phyloP scores from a whole-genome alignment of 2,329 filamentous ascomycete genomes.

The Aspergillus novofumigatus region DNA sequence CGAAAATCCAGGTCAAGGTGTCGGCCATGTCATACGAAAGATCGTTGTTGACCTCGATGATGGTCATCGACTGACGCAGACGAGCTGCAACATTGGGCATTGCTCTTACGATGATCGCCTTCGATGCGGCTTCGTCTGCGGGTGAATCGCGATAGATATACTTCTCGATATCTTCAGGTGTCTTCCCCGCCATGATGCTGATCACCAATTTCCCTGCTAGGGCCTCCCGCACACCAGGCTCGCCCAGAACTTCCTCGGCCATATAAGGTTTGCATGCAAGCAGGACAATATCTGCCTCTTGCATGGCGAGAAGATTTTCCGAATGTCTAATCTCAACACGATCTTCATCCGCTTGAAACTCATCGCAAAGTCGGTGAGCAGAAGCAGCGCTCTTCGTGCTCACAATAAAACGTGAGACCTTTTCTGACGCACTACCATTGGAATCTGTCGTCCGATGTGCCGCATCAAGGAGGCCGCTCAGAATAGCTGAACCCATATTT shows the following conservation, averaged over 20 bases:
- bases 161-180: constrained; percentile 29
- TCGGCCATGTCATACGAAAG: constrained; percentile 37
- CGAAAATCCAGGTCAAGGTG: constrained; percentile 47
- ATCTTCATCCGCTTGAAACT: constrained; percentile 25
- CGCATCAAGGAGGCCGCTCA: constrained; percentile 29
- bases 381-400: constrained; percentile 38
- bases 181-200: constrained; percentile 48
- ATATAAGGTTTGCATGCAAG: constrained; percentile 47
- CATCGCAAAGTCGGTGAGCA: constrained; percentile 25
- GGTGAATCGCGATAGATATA: constrained; percentile 19
- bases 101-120: constrained; percentile 34
- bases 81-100: constrained; percentile 46
- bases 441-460: constrained; percentile 9
- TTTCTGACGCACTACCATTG: neutral
- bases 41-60: constrained; percentile 46
- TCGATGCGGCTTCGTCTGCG: neutral
- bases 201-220: constrained; percentile 46
- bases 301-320: constrained; percentile 31
- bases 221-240: constrained; percentile 35
- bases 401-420: constrained; percentile 31
- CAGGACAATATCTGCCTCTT: constrained; percentile 39
- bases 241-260: constrained; percentile 34
- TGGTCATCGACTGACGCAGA: constrained; percentile 45
- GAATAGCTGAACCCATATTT: constrained; percentile 36
- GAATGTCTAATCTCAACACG: constrained; percentile 30